phyloP scores from a whole-genome alignment of 1,284 basidiomycete genomes.

The Wallemia mellicola region DNA sequence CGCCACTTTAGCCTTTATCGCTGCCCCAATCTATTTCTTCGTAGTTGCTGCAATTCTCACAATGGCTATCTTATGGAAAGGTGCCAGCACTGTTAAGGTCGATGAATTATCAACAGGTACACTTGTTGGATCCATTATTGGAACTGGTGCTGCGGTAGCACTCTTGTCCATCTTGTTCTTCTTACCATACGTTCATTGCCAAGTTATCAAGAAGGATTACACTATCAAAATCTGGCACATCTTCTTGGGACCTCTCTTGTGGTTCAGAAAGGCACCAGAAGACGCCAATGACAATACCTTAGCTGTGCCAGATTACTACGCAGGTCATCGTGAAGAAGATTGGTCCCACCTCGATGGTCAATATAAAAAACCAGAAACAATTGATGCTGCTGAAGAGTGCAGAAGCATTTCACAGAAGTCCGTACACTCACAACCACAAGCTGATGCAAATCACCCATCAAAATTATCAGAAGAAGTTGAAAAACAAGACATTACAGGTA shows the following conservation, averaged over 20 bases:
- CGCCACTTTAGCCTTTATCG: constrained; percentile 13
- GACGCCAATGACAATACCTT: constrained; percentile 7
- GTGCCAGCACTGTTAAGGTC: constrained; percentile 19
- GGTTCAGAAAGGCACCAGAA: constrained; percentile 16
- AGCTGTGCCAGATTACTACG: constrained; percentile 18
- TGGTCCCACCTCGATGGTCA: constrained; percentile 5
- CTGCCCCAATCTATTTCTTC: constrained; percentile 19
- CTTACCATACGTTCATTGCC: constrained; percentile 20
- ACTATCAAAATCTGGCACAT: constrained; percentile 19
- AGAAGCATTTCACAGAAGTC: background rate
- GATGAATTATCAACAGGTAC: constrained; percentile 14
- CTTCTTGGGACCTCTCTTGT: constrained; percentile 21
- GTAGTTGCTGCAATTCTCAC: constrained; percentile 8
- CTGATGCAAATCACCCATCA: too few species aligned
- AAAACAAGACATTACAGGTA: constrained; percentile 3
- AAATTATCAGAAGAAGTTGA: constrained; percentile 6
- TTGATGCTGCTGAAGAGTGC: background rate
- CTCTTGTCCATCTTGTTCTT: constrained; percentile 19
- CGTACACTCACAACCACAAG: too few species aligned
- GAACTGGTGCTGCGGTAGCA: constrained; percentile 17
- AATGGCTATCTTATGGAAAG: constrained; percentile 10
- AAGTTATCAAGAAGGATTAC: constrained; percentile 21
- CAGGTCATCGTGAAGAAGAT: constrained; percentile 4
- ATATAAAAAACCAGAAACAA: constrained; percentile 5
- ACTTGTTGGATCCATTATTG: constrained; percentile 18